Percentiles rank a stretch among this genome's conserved stretches.
Conservation (phyloP, 495 filamentous ascomycete genomes). For the Aspergillus campestris region DNA sequence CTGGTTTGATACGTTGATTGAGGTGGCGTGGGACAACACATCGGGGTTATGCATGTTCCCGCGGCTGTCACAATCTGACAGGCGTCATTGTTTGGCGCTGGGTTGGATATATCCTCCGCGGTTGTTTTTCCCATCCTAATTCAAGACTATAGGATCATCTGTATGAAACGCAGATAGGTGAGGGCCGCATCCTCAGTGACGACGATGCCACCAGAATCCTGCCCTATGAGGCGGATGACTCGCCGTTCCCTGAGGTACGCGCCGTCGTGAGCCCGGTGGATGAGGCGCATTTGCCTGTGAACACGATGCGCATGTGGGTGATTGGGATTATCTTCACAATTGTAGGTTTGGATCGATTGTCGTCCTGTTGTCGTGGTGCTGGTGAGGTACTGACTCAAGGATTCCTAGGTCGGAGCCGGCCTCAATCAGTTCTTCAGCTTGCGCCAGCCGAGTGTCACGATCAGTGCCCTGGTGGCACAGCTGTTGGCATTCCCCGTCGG, state of each 20-base stretch:
- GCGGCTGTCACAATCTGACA: no score
- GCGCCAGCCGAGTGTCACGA: conserved; percentile 48
- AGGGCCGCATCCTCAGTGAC: conserved; percentile 24
- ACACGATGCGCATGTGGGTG: conserved; percentile 65
- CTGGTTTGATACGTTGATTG: no score
- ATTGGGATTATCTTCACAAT: conserved; percentile 61
- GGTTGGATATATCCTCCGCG: background rate
- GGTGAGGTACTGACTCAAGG: background rate
- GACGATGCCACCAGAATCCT: conserved; percentile 29
- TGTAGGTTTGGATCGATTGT: conserved; percentile 12
- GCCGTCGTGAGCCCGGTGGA: conserved; percentile 44
- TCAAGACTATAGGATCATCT: background rate
- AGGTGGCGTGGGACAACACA: no score
- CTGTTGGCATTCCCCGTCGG: conserved; percentile 65
- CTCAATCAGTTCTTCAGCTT: conserved; percentile 69
- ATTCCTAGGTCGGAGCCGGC: conserved; percentile 45
- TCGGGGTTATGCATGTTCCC: no score
- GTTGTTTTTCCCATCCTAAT: background rate
- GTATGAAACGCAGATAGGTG: conserved; percentile 2
- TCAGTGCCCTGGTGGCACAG: conserved; percentile 61
- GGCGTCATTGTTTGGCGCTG: no score
- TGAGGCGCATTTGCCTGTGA: conserved; percentile 56
- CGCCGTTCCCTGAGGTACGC: conserved; percentile 59
- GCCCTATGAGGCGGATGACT: conserved; percentile 49
- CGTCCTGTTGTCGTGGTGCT: no score